Evolutionary conservation across 2,329 filamentous ascomycete species (phyloP), one percentile per base, ranked within the genome.

Genomic region (Tolypocladium amazonense): DNA sequence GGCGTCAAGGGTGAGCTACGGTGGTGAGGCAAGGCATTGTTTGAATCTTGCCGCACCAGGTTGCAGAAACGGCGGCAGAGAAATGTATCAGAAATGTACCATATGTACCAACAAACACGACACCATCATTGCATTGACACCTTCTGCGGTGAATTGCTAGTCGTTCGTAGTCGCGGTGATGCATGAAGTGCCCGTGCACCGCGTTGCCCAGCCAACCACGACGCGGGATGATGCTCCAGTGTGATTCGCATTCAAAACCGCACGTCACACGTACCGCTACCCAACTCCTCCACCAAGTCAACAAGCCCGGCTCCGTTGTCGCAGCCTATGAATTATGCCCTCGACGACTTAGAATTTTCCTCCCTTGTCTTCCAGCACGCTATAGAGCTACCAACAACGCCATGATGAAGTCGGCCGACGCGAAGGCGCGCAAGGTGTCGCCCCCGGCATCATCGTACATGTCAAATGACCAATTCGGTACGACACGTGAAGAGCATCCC

Each of bases 401-500:
- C 56, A 72, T 71, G 70, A 70, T 69, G 64, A 70, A 62, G 65
- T 64, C 69, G 52, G 67, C 65, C 62, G 72, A 72, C 58, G 62
- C 66, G 62, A 75, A 71, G 64, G 71, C 77, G 58, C 77, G 80
- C 62, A 85, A 83, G 74, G 79, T 81, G 68, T 81, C 83, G 65
- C 81, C 85, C 61, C 84, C 85, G 58, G 83, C 83, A 56, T 80
- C 84, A 39, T 77, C 79, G 30, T 87, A 86, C 73, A 88, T 88
- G 85, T 79, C 79, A 61, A 86, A 81, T 70, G 84, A 87, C 57
- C 84, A 88, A 70, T 87, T 88, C 67, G 84, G 85, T 87, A 77
- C 60, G 71, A 35, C n/a, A 14, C 30, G 30, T n/a, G 27, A 35
- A 35, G 18, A 53, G 30, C 4, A 35, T 20, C 9, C 30, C 30